These are phyloP conservation scores for Penicillium coffeae DNA, from an alignment of 495 filamentous ascomycete genomes.

Conservation along the genomic window DNA sequence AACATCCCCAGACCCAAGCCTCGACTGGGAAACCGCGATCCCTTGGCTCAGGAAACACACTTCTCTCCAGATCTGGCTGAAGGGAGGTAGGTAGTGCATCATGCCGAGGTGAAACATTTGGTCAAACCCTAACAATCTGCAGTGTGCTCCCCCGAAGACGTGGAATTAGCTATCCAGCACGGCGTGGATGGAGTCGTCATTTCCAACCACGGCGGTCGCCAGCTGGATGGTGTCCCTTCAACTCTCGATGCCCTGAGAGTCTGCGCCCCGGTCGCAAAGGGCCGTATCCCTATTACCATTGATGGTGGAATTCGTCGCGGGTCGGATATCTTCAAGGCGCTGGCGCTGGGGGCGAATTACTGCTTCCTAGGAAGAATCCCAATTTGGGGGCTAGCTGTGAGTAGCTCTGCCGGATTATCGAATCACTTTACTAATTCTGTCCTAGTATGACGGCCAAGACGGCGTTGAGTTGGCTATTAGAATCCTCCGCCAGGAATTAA, in stretches of 20 bases:
- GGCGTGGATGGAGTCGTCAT: conserved; percentile 60
- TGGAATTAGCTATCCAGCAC: conserved; percentile 41
- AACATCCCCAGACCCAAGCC: conserved; percentile 50
- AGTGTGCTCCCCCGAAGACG: conserved; percentile 55
- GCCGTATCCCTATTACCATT: conserved; percentile 9
- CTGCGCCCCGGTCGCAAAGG: conserved; percentile 34
- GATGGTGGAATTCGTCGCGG: conserved; percentile 15
- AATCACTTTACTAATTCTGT: conserved; percentile 4
- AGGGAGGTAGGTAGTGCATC: conserved; percentile 2
- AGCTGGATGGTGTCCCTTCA: conserved; percentile 57
- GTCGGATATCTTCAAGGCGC: conserved; percentile 13
- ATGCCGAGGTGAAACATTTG: no score
- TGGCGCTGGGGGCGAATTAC: conserved; percentile 12
- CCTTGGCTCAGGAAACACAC: conserved; percentile 7
- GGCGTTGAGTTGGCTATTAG: conserved; percentile 36
- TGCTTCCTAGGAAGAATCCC: conserved; percentile 8
- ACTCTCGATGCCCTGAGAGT: conserved; percentile 62
- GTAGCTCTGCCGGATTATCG: background rate
- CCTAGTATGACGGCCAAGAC: conserved; percentile 38
- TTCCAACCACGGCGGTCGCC: conserved; percentile 64
- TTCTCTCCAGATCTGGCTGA: conserved; percentile 10
- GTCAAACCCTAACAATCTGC: conserved; percentile 8
- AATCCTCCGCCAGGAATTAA: conserved; percentile 36
- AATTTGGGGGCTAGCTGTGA: conserved; percentile 24
- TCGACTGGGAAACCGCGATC: conserved; percentile 26